Conservation (phyloP, 306 rosid species). For the Gastrolobium villosum region DNA sequence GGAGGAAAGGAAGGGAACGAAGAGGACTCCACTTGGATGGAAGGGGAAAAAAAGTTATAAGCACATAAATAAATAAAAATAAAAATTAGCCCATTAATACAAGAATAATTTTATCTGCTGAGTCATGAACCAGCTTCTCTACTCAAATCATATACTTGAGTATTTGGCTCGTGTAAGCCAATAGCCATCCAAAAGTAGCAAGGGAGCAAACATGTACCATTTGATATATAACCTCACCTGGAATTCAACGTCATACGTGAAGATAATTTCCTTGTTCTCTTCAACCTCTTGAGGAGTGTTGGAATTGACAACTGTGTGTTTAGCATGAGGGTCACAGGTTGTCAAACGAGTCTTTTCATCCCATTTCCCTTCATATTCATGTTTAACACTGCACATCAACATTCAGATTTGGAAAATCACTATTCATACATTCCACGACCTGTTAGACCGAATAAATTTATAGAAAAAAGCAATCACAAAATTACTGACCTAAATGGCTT, state of each 20-base stretch:
- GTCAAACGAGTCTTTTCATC: slow-evolving; percentile 77
- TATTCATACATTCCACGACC: slow-evolving; percentile 24
- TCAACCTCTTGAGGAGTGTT: slow-evolving; percentile 96
- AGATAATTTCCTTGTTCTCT: slow-evolving; percentile 80
- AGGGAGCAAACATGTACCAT: neutral
- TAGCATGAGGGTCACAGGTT: slow-evolving; percentile 96
- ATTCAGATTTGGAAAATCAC: slow-evolving; percentile 44
- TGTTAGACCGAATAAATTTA: neutral
- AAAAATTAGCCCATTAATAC: neutral
- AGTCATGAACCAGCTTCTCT: slow-evolving; percentile 8
- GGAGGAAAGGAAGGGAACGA: neutral
- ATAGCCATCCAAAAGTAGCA: neutral
- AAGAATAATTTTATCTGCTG: slow-evolving; percentile 22
- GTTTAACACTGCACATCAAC: slow-evolving; percentile 77
- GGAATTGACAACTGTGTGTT: slow-evolving; percentile 81
- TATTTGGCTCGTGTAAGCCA: neutral
- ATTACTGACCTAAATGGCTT: slow-evolving; percentile 78
- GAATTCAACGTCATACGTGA: slow-evolving; percentile 94
- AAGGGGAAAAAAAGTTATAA: neutral
- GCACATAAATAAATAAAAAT: neutral
- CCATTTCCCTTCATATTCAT: slow-evolving; percentile 92
- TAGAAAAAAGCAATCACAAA: slow-evolving; percentile 17
- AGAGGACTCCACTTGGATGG: neutral
- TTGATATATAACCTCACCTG: slow-evolving; percentile 65
- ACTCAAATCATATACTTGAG: slow-evolving; percentile 13